Evolutionary conservation across 1,284 basidiomycete genomes (phyloP).

Genomic region (Ceratobasidium theobromae): DNA sequence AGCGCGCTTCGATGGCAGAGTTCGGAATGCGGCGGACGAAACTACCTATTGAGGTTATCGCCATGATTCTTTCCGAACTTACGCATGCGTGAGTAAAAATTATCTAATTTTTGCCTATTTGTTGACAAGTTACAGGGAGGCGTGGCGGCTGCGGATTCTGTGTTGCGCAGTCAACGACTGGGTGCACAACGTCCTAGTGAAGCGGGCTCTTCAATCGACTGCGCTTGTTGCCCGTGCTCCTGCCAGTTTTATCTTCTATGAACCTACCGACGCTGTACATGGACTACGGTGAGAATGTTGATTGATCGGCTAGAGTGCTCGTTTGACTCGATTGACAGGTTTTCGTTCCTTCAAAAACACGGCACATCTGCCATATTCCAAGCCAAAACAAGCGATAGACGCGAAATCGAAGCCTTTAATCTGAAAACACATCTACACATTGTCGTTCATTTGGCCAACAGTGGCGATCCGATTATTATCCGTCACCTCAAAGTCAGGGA

Average conservation of each 20-base stretch:
- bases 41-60: constrained; percentile 20
- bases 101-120: not conserved
- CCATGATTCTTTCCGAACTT: constrained; percentile 22
- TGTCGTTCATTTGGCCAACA: constrained; percentile 20
- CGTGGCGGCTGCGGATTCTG: constrained; percentile 24
- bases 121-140: constrained; percentile 1
- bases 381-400: not conserved
- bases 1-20: constrained; percentile 14
- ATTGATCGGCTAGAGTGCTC: not conserved
- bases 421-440: constrained; percentile 18
- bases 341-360: constrained; percentile 28
- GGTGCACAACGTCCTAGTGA: constrained; percentile 18
- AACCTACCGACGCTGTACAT: constrained; percentile 3
- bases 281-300: constrained; percentile 12
- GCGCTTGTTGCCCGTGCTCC: constrained; percentile 18
- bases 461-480: constrained; percentile 15
- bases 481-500: constrained; percentile 23
- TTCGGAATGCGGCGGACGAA: constrained; percentile 18
- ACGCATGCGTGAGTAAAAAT: constrained; percentile 15
- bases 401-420: constrained; percentile 3
- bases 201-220: constrained; percentile 18
- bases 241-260: constrained; percentile 27
- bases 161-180: constrained; percentile 20
- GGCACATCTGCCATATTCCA: constrained; percentile 21
- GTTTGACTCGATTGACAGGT: not conserved